phyloP scores from a whole-genome alignment of 176 grass and related monocot genomes.

The Musa itinerans region DNA sequence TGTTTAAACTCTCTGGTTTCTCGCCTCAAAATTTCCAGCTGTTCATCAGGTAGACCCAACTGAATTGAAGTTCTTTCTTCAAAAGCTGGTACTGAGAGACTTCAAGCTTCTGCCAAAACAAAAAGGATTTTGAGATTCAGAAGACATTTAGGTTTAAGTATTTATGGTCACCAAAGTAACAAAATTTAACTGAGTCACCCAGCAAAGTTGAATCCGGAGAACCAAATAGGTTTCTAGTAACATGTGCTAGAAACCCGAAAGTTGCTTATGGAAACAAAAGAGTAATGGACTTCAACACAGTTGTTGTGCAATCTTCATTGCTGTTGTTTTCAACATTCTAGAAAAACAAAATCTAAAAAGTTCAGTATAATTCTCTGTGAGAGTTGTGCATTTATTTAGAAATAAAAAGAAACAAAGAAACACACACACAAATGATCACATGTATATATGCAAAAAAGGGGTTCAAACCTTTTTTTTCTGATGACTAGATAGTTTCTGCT shows the following conservation, averaged over 20 bases:
- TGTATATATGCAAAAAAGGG: not conserved
- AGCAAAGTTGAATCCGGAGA: constrained; percentile 22
- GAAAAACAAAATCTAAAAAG: constrained; percentile 5
- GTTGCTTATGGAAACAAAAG: constrained; percentile 40
- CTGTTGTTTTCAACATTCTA: constrained; percentile 40
- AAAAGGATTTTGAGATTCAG: not conserved
- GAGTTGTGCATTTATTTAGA: not conserved
- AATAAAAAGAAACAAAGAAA: not conserved
- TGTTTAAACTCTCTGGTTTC: constrained; percentile 24
- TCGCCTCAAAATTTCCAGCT: constrained; percentile 22
- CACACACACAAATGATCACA: not conserved
- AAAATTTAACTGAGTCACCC: constrained; percentile 36
- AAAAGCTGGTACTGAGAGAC: constrained; percentile 48
- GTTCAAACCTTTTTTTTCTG: constrained; percentile 37
- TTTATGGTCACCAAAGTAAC: constrained; percentile 1
- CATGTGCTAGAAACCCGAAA: constrained; percentile 54
- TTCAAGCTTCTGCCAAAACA: constrained; percentile 38
- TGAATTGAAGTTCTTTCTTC: constrained; percentile 40
- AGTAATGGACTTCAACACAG: constrained; percentile 42
- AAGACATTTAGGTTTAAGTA: constrained; percentile 1
- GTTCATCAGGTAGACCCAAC: constrained; percentile 28
- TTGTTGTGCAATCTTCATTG: constrained; percentile 41
- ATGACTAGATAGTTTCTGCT: constrained; percentile 30
- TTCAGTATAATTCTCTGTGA: constrained; percentile 1
- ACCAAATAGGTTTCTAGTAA: constrained; percentile 55